phyloP scores from a whole-genome alignment of 2,329 filamentous ascomycete genomes.

The Didymosphaeria variabile region DNA sequence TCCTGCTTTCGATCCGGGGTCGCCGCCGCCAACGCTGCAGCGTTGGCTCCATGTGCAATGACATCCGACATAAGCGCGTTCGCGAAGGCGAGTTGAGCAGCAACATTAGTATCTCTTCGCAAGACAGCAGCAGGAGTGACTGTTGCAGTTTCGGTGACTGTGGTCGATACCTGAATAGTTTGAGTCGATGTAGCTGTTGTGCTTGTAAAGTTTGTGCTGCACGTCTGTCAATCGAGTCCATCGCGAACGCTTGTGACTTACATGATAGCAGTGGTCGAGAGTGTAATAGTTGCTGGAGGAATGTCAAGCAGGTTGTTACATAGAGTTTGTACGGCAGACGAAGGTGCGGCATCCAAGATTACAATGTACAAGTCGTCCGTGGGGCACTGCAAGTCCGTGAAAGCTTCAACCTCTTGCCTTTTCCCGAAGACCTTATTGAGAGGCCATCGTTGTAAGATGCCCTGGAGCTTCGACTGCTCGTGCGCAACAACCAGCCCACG shows the following conservation, averaged over 20 bases:
- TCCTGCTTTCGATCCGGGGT: conserved; percentile 25
- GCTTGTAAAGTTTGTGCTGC: conserved; percentile 29
- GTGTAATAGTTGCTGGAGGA: conserved; percentile 29
- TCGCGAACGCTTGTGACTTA: conserved; percentile 20
- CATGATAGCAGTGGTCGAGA: conserved; percentile 36
- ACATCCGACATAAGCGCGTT: conserved; percentile 33
- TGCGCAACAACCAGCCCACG: conserved; percentile 14
- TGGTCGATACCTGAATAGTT: conserved; percentile 30
- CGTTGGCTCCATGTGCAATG: conserved; percentile 28
- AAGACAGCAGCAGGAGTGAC: conserved; percentile 25
- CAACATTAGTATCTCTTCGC: conserved; percentile 26
- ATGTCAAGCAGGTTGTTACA: conserved; percentile 43
- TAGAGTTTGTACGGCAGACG: conserved; percentile 29
- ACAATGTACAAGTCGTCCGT: conserved; percentile 27
- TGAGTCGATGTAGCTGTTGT: conserved; percentile 28
- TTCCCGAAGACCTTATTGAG: conserved; percentile 22
- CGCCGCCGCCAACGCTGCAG: conserved; percentile 14
- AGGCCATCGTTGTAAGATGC: conserved; percentile 15
- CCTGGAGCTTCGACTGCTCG: conserved; percentile 13
- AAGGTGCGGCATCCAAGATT: conserved; percentile 25
- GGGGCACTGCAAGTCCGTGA: conserved; percentile 22
- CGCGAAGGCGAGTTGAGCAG: conserved; percentile 30
- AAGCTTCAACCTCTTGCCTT: conserved; percentile 24
- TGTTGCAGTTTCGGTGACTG: conserved; percentile 32
- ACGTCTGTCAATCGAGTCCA: conserved; percentile 29